These are phyloP conservation scores for Cutaneotrichosporon sp. DNA, from an alignment of 1,284 basidiomycete genomes.

Conservation along the genomic window DNA sequence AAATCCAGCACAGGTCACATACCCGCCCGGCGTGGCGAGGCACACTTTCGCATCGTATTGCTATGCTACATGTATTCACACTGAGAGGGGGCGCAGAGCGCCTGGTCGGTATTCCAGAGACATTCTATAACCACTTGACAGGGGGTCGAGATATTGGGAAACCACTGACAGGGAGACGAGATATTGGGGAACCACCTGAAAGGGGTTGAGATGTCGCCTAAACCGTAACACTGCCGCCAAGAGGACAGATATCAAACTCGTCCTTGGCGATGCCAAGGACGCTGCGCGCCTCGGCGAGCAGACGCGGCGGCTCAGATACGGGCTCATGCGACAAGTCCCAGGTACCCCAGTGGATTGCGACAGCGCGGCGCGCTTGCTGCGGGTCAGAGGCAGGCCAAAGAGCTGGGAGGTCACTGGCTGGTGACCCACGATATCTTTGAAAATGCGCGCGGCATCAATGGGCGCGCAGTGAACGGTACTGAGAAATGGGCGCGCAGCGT, in stretches of 20 bases:
- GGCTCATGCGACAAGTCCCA: constrained; percentile 52
- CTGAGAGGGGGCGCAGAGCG: too few species aligned
- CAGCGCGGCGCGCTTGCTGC: constrained; percentile 51
- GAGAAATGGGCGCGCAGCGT: constrained; percentile 57
- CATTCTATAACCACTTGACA: not conserved
- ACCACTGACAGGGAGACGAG: too few species aligned
- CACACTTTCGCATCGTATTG: too few species aligned
- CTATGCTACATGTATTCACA: too few species aligned
- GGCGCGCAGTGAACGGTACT: constrained; percentile 59
- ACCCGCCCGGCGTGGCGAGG: too few species aligned
- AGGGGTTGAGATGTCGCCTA: constrained; percentile 1
- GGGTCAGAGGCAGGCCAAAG: not conserved
- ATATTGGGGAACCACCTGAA: too few species aligned
- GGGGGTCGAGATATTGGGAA: too few species aligned
- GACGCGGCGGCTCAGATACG: constrained; percentile 57
- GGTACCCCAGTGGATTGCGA: constrained; percentile 68
- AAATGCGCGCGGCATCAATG: constrained; percentile 60
- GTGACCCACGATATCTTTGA: constrained; percentile 56
- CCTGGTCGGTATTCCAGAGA: too few species aligned
- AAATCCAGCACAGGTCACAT: too few species aligned
- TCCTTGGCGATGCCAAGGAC: constrained; percentile 53
- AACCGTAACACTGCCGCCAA: constrained; percentile 10
- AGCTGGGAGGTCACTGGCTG: not conserved
- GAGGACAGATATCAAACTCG: constrained; percentile 47
- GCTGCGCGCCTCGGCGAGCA: constrained; percentile 54